These are phyloP conservation scores for Ophiostoma quercus DNA, from an alignment of 2,329 filamentous ascomycete genomes.

Conservation along the genomic window DNA sequence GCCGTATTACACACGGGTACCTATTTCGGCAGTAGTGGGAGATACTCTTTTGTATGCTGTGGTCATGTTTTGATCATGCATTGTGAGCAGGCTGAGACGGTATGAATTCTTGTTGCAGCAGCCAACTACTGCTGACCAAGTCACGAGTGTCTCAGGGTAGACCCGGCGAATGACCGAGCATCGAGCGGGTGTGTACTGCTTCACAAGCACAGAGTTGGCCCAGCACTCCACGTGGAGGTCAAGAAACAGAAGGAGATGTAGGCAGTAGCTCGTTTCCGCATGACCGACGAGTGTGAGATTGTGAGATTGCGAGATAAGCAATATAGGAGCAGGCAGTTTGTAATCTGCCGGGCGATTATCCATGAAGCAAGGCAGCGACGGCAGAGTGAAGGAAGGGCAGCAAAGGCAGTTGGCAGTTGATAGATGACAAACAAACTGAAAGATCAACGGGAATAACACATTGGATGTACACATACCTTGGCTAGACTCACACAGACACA, in stretches of 20 bases:
- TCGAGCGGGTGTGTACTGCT: background rate
- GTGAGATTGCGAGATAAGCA: background rate
- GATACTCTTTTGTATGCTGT: background rate
- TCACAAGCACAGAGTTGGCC: background rate
- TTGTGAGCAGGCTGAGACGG: background rate
- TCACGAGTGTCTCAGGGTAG: background rate
- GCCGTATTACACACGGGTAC: background rate
- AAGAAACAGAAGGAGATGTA: background rate
- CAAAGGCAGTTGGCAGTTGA: background rate
- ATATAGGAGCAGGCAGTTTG: background rate
- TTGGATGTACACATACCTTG: conserved; percentile 10
- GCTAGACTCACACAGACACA: background rate
- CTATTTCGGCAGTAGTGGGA: background rate
- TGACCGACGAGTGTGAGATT: background rate
- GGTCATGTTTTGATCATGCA: background rate
- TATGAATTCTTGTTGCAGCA: background rate
- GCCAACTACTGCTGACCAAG: background rate
- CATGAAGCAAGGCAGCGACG: background rate
- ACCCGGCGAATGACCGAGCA: background rate
- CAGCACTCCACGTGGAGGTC: background rate
- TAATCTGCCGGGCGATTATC: conserved; percentile 8
- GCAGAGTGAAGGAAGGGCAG: no score
- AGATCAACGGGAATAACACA: conserved; percentile 10
- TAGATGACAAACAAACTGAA: background rate
- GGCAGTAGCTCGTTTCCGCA: background rate